These are phyloP conservation scores for Hibiscus trionum DNA, from an alignment of 345 rosid genomes.

Conservation along the genomic window DNA sequence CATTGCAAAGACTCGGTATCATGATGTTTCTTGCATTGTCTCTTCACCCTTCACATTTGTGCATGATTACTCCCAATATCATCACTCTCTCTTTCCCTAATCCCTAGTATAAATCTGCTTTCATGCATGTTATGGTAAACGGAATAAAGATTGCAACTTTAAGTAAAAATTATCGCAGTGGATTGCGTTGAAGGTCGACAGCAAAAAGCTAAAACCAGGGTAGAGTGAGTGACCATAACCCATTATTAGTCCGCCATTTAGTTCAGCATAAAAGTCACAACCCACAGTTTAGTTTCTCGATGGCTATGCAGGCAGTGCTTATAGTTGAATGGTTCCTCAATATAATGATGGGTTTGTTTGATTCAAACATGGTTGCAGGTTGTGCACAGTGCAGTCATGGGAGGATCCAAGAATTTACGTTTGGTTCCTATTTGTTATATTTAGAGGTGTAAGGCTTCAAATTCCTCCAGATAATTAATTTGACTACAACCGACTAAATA, in stretches of 20 bases:
- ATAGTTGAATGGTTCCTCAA: neutral
- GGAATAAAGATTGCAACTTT: neutral
- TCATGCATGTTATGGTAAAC: neutral
- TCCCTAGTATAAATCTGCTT: neutral
- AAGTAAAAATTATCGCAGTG: neutral
- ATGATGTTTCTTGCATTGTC: slow-evolving; percentile 7
- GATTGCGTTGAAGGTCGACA: neutral
- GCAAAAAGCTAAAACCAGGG: neutral
- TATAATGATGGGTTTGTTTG: neutral
- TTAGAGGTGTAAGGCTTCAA: too few species aligned
- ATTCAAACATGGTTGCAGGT: neutral
- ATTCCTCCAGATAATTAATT: too few species aligned
- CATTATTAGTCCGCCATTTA: neutral
- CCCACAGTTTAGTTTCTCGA: neutral
- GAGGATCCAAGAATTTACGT: too few species aligned
- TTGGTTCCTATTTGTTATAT: too few species aligned
- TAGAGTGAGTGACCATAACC: neutral
- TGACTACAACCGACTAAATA: too few species aligned
- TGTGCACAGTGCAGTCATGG: too few species aligned
- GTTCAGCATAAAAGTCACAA: neutral
- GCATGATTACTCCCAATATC: neutral
- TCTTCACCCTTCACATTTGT: neutral
- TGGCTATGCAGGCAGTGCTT: neutral
- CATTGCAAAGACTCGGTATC: neutral
- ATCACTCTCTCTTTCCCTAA: neutral